These are phyloP conservation scores for Chlorella sp. DNA, from an alignment of 139 green algal genomes.

Conservation along the genomic window DNA sequence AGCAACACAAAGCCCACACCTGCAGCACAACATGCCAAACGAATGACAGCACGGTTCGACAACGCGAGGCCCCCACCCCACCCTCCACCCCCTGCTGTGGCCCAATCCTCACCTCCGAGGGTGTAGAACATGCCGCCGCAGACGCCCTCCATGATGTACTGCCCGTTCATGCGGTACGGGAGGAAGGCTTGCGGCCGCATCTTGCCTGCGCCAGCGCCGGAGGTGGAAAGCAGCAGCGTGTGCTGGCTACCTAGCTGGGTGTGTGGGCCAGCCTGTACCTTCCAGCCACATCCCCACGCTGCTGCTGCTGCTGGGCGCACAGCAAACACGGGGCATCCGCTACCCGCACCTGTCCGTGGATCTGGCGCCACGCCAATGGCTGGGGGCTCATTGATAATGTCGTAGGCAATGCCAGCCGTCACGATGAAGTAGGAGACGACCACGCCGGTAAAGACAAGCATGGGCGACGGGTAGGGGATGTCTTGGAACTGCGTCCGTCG, in stretches of 20 bases:
- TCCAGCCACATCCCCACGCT: no score
- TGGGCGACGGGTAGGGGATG: slow-evolving; percentile 9
- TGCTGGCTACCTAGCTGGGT: no score
- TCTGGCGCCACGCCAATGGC: slow-evolving; percentile 27
- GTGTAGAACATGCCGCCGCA: slow-evolving; percentile 59
- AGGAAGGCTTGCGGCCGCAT: slow-evolving; percentile 48
- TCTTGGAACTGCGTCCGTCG: background rate
- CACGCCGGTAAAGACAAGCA: slow-evolving; percentile 29
- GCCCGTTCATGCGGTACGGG: slow-evolving; percentile 50
- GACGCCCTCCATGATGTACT: slow-evolving; percentile 65
- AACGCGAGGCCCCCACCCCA: no score
- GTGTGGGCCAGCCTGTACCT: no score
- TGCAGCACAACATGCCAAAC: no score
- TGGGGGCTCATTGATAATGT: slow-evolving; percentile 48
- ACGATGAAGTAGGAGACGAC: slow-evolving; percentile 44
- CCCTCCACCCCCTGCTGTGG: background rate
- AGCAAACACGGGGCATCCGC: no score
- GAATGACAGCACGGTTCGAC: no score
- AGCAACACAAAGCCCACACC: background rate
- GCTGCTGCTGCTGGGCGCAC: no score
- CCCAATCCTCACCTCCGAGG: slow-evolving; percentile 39
- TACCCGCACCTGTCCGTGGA: slow-evolving; percentile 22
- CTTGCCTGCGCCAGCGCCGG: slow-evolving; percentile 34
- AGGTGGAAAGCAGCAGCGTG: no score
- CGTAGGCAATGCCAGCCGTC: slow-evolving; percentile 34